phyloP scores from a whole-genome alignment of 2,329 filamentous ascomycete species.

The Diaporthe nobilis region DNA sequence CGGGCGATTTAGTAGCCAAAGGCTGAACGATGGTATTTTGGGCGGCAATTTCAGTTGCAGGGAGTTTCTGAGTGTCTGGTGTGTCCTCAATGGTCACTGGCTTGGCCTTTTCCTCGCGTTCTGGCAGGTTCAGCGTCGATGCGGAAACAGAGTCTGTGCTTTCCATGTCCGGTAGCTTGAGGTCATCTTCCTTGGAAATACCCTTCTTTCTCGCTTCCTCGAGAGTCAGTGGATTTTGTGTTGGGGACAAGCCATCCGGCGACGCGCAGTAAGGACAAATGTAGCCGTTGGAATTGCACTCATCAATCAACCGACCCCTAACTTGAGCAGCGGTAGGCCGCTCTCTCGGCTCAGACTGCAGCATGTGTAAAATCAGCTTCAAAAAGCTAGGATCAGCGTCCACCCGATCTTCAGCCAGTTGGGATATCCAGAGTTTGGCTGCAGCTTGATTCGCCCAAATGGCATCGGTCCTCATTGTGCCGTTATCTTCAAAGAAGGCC shows the following conservation, averaged over 20 bases:
- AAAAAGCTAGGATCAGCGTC: not conserved
- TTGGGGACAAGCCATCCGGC: not conserved
- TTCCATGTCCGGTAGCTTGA: not conserved
- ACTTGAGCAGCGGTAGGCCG: slow-evolving; percentile 8
- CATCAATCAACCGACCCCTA: not conserved
- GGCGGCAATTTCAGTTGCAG: too few relatives aligned
- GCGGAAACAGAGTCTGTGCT: not conserved
- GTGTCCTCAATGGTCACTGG: not conserved
- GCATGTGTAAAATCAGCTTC: not conserved
- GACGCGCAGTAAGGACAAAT: not conserved
- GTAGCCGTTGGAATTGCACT: not conserved
- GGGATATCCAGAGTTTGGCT: not conserved
- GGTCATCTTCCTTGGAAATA: not conserved
- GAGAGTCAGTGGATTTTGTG: not conserved
- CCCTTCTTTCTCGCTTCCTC: not conserved
- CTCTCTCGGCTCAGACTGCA: not conserved
- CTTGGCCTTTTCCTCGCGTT: not conserved
- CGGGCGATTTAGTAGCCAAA: not conserved
- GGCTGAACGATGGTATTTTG: not conserved
- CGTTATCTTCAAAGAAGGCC: not conserved
- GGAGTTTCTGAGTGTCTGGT: not conserved
- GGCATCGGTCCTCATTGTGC: not conserved
- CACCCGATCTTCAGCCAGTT: not conserved
- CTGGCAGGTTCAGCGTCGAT: not conserved
- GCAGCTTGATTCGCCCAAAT: not conserved